Evolutionary conservation across 805 yeast species (phyloP), one percentile per base, ranked within the genome.

Genomic region (Saccharomycopsis babjevae): DNA sequence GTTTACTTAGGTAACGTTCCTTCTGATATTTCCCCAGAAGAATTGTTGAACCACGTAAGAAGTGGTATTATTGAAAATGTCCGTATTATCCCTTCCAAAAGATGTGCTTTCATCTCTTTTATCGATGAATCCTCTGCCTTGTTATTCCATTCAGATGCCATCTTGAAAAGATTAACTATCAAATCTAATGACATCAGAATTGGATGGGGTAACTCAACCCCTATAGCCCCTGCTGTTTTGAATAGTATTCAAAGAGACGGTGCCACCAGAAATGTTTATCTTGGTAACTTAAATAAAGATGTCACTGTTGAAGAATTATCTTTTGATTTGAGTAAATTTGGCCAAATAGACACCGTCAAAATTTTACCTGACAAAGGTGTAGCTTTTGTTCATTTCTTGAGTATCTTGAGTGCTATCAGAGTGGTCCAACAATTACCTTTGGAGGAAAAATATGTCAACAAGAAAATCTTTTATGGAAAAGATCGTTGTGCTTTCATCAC

Each of bases 401-500:
- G 93, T 16, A 90, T 93, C 58, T 74, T 88, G 58, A 81, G 89
- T 60, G 97, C 98, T n/a, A 84, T 91, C 56, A 82, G 86, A 72
- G 91, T 88, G 62, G 97, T 91, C 54, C 83, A 88, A 57, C 82
- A 83, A 61, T 77, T 94, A 60, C 88, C 93, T 1, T 75, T 81
- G 38, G 73, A 77, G 56, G 84, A 84, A 43, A 84, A 84, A 68
- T 93, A 91, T 77, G 76, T 80, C 61, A 86, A 84, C 65, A 83
- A 87, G 62, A 89, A 89, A 72, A 87, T 96, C 50, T 89, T 83
- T 68, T 92, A 89, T 69, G 98, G 97, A 63, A 92, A 91, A 72
- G 98, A 93, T 73, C 80, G 98, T 73, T 89, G 94, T 76, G 97
- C 97, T 1, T 90, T 90, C 68, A 89, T 93, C 54, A 90, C 97